Evolutionary conservation across 768 basidiomycete genomes (phyloP).

Genomic region (Panaeolus cyanescens): DNA sequence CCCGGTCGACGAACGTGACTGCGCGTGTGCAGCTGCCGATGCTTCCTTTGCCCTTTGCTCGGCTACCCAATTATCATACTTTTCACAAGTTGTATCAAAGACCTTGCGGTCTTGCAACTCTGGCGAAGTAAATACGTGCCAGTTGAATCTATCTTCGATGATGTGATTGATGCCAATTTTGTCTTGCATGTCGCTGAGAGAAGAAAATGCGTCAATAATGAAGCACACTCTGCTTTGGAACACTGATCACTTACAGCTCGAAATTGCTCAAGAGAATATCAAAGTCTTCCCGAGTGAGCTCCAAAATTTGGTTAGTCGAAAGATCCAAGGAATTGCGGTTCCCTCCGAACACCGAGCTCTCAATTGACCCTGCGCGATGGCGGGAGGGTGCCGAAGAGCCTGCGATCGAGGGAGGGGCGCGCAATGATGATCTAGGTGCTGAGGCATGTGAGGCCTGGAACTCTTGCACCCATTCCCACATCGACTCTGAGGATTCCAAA

Average conservation of each 20-base stretch:
- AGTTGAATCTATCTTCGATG: slow-evolving; percentile 50
- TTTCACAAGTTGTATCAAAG: slow-evolving; percentile 58
- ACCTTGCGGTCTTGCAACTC: slow-evolving; percentile 52
- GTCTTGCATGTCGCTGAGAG: slow-evolving; percentile 64
- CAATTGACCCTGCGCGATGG: slow-evolving; percentile 21
- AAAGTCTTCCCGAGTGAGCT: slow-evolving; percentile 62
- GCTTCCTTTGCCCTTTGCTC: slow-evolving; percentile 25
- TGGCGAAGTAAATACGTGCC: slow-evolving; percentile 41
- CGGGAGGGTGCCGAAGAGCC: slow-evolving; percentile 7
- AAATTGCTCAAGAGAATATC: slow-evolving; percentile 59
- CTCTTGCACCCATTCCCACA: slow-evolving; percentile 76
- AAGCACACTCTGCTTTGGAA: background rate
- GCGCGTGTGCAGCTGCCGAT: background rate
- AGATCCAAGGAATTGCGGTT: slow-evolving; percentile 22
- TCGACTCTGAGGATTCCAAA: slow-evolving; percentile 70
- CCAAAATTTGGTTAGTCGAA: slow-evolving; percentile 38
- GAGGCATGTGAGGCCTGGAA: slow-evolving; percentile 37
- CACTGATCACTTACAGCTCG: slow-evolving; percentile 51
- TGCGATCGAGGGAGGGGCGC: background rate
- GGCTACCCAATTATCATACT: slow-evolving; percentile 53
- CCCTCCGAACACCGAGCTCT: slow-evolving; percentile 13
- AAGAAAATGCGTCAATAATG: slow-evolving; percentile 4
- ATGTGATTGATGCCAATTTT: slow-evolving; percentile 48
- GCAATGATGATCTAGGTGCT: background rate
- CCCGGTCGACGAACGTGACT: background rate